Percentiles rank a stretch among this genome's conserved stretches.
These are phyloP conservation scores for Physaria fendleri DNA, from an alignment of 345 rosid genomes.

Conservation along the genomic window DNA sequence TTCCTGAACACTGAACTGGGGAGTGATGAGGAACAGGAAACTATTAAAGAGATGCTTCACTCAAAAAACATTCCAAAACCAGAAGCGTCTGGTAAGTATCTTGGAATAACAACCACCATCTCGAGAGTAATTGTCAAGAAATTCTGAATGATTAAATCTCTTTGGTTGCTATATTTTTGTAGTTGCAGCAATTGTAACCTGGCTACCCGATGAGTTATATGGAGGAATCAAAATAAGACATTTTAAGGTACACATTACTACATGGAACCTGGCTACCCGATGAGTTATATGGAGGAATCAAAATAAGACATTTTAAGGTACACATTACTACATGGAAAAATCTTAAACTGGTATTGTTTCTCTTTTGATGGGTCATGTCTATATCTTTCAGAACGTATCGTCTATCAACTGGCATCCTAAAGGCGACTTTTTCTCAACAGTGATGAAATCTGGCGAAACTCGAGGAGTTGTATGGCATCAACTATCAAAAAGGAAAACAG, in stretches of 20 bases:
- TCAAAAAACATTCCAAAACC: constrained; percentile 2
- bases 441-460: constrained; percentile 76
- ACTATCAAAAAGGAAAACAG: constrained; percentile 53
- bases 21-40: constrained; percentile 18
- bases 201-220: background rate
- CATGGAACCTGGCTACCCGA: background rate
- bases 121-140: background rate
- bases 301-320: background rate
- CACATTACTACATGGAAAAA: background rate
- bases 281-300: background rate
- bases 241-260: background rate
- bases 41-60: constrained; percentile 14
- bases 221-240: background rate
- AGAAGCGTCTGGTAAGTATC: constrained; percentile 13
- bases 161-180: constrained; percentile 7
- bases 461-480: constrained; percentile 64
- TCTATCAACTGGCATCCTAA: constrained; percentile 71
- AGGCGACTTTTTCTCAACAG: constrained; percentile 71
- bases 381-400: background rate
- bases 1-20: constrained; percentile 27
- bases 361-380: no score
- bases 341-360: background rate
- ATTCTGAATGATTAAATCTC: background rate
- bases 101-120: no score
- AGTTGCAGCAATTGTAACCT: constrained; percentile 17